phyloP scores from a whole-genome alignment of 495 filamentous ascomycete genomes.

The Talaromyces proteolyticus region DNA sequence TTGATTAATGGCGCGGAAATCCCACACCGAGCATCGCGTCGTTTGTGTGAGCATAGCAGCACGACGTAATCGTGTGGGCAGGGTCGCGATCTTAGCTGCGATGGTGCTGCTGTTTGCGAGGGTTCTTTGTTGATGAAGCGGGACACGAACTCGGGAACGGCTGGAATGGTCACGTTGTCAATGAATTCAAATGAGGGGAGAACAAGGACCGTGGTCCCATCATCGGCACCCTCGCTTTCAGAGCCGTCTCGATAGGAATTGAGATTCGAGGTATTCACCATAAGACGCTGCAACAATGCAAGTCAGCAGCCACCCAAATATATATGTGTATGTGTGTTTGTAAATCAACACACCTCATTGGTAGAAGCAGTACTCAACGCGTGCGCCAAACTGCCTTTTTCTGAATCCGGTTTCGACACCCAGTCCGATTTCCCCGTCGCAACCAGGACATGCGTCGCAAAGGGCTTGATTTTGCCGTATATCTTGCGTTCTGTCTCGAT shows the following conservation, averaged over 20 bases:
- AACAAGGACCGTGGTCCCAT: slow-evolving; percentile 45
- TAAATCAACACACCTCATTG: slow-evolving; percentile 58
- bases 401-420: slow-evolving; percentile 76
- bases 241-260: slow-evolving; percentile 52
- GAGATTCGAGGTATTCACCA: slow-evolving; percentile 92
- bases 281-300: slow-evolving; percentile 54
- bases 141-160: slow-evolving; percentile 62
- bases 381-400: slow-evolving; percentile 89
- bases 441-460: slow-evolving; percentile 80
- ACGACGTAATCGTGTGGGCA: slow-evolving; percentile 80
- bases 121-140: slow-evolving; percentile 53
- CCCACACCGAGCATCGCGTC: slow-evolving; percentile 89
- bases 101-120: slow-evolving; percentile 8
- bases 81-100: slow-evolving; percentile 45
- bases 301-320: slow-evolving; percentile 6
- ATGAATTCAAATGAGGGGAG: slow-evolving; percentile 82
- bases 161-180: slow-evolving; percentile 66
- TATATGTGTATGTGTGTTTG: background rate
- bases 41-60: slow-evolving; percentile 88
- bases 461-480: slow-evolving; percentile 81
- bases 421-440: slow-evolving; percentile 93
- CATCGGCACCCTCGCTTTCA: slow-evolving; percentile 27
- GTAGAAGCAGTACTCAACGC: slow-evolving; percentile 56
- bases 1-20: slow-evolving; percentile 83
- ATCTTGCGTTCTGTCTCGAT: slow-evolving; percentile 70